Conservation (phyloP, 495 filamentous ascomycete species). For the Neurospora sp. region DNA sequence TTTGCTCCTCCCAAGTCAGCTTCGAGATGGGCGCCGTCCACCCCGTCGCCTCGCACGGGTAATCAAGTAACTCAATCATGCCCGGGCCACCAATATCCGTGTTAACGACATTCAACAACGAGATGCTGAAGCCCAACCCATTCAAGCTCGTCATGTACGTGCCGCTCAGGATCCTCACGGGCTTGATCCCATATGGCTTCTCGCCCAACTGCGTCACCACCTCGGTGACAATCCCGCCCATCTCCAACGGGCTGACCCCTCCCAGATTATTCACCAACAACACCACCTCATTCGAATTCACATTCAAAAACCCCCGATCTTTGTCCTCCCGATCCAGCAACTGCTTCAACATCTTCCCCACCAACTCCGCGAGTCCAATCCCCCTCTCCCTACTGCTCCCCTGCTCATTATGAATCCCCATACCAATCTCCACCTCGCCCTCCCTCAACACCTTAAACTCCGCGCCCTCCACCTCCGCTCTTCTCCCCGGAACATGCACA, state of each 20-base stretch:
- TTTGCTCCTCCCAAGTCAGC: slow-evolving; percentile 45
- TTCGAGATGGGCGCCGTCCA: slow-evolving; percentile 69
- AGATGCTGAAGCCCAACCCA: slow-evolving; percentile 84
- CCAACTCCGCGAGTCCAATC: slow-evolving; percentile 56
- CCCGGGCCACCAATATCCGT: slow-evolving; percentile 69
- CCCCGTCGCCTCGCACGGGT: slow-evolving; percentile 72
- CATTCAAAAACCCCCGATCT: slow-evolving; percentile 55
- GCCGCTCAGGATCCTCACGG: slow-evolving; percentile 54
- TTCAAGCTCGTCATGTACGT: slow-evolving; percentile 85
- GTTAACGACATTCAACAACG: slow-evolving; percentile 69
- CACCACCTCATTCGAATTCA: slow-evolving; percentile 55
- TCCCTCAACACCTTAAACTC: slow-evolving; percentile 44
- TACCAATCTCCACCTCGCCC: slow-evolving; percentile 85
- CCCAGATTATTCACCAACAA: slow-evolving; percentile 90
- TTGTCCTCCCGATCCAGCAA: slow-evolving; percentile 67
- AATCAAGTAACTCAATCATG: slow-evolving; percentile 81
- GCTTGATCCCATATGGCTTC: slow-evolving; percentile 57
- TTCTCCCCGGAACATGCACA: slow-evolving; percentile 85
- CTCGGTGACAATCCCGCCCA: slow-evolving; percentile 83
- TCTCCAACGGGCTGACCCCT: slow-evolving; percentile 78
- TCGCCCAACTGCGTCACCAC: slow-evolving; percentile 62
- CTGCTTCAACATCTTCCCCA: slow-evolving; percentile 70
- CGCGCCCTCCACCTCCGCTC: slow-evolving; percentile 22
- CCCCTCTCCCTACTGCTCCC: slow-evolving; percentile 60
- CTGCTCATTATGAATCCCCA: slow-evolving; percentile 97